phyloP scores from a whole-genome alignment of 768 basidiomycete genomes.

The Cystofilobasidium capitatum region DNA sequence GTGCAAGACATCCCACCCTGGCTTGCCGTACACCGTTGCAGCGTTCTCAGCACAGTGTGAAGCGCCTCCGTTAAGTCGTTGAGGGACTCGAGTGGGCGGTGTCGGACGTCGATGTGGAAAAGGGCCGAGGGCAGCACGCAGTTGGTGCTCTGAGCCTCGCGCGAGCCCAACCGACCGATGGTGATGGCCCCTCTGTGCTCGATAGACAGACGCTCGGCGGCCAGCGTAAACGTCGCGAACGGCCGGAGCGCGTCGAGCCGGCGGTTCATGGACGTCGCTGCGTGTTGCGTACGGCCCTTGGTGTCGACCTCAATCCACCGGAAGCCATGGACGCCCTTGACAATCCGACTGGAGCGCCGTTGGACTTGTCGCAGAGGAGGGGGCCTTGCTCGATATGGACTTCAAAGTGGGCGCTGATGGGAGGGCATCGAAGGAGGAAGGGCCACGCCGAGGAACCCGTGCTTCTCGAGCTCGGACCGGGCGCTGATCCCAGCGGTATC shows the following conservation, averaged over 20 bases:
- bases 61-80: conserved; percentile 13
- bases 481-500: conserved; percentile 5
- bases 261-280: conserved; percentile 21
- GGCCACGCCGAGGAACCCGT: conserved; percentile 20
- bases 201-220: conserved; percentile 8
- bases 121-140: conserved; percentile 11
- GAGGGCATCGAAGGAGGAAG: background rate
- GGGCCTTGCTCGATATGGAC: conserved; percentile 28
- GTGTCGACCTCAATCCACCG: conserved; percentile 21
- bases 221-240: background rate
- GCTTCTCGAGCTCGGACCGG: conserved; percentile 18
- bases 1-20: background rate
- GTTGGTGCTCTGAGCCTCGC: conserved; percentile 12
- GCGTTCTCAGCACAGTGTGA: background rate
- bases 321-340: conserved; percentile 21
- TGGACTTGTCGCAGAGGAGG: conserved; percentile 9
- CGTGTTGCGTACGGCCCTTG: conserved; percentile 18
- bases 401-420: conserved; percentile 26
- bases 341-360: conserved; percentile 12
- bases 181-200: conserved; percentile 14
- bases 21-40: background rate
- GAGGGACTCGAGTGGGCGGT: conserved; percentile 4
- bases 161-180: conserved; percentile 4
- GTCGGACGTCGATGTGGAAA: conserved; percentile 24
- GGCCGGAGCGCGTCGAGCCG: conserved; percentile 7